A percentile compares a stretch with the other conserved stretches of the same genome.
Conservation (phyloP, 1,284 basidiomycete genomes). For the Irpex rosettiformis region DNA sequence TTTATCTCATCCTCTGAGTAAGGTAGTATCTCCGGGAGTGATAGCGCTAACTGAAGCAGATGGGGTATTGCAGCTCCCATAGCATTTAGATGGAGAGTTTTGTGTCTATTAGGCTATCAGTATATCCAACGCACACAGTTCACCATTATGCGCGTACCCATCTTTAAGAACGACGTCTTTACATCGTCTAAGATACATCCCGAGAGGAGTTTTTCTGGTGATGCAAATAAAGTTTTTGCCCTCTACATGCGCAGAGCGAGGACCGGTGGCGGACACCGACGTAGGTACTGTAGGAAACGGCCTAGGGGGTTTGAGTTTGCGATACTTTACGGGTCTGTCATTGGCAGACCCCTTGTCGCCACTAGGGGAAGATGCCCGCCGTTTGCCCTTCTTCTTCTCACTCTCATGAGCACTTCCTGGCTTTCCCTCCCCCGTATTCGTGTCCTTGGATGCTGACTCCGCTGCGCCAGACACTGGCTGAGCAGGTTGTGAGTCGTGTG, state of each 20-base stretch:
- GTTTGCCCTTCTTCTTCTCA: slow-evolving; percentile 4
- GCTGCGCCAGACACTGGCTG: background rate
- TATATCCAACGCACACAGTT: background rate
- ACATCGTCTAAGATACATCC: slow-evolving; percentile 76
- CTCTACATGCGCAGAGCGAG: slow-evolving; percentile 72
- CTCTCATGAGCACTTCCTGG: background rate
- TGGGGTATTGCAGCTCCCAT: slow-evolving; percentile 89
- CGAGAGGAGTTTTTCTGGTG: slow-evolving; percentile 74
- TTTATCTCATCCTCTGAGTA: slow-evolving; percentile 63
- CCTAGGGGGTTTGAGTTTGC: slow-evolving; percentile 65
- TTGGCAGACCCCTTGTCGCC: background rate
- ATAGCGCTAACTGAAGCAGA: slow-evolving; percentile 66
- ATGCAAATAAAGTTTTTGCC: slow-evolving; percentile 80
- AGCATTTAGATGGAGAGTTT: slow-evolving; percentile 73
- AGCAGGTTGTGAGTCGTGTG: background rate
- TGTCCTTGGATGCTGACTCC: background rate
- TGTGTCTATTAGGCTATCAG: no score
- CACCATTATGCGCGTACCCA: slow-evolving; percentile 47
- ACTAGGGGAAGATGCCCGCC: slow-evolving; percentile 4
- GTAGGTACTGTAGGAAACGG: slow-evolving; percentile 76
- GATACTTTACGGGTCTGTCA: slow-evolving; percentile 35
- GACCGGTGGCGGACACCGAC: slow-evolving; percentile 74
- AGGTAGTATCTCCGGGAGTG: slow-evolving; percentile 74
- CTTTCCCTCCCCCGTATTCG: background rate
- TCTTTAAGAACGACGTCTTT: slow-evolving; percentile 74